A percentile compares a stretch with the other conserved stretches of the same genome.
These are phyloP conservation scores for Penicillium manginii DNA, from an alignment of 495 filamentous ascomycete genomes.

Conservation along the genomic window DNA sequence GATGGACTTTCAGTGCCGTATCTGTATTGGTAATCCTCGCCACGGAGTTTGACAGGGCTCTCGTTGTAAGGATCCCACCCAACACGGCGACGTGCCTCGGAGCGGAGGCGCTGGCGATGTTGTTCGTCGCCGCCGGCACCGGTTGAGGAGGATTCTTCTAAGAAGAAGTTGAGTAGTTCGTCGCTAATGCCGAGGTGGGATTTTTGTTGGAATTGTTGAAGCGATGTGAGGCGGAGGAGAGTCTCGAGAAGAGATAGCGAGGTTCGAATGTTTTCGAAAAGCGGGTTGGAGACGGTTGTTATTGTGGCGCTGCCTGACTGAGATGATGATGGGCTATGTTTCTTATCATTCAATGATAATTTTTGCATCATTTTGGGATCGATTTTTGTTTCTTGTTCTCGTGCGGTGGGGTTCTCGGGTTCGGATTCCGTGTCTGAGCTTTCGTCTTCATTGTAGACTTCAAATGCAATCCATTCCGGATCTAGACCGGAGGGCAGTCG, in stretches of 20 bases:
- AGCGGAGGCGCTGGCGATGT: constrained; percentile 68
- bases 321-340: constrained; percentile 31
- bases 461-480: constrained; percentile 93
- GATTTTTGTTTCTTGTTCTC: constrained; percentile 29
- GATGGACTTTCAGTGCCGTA: constrained; percentile 33
- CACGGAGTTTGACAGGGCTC: constrained; percentile 65
- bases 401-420: constrained; percentile 35
- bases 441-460: constrained; percentile 75
- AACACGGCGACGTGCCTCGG: constrained; percentile 74
- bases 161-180: constrained; percentile 91
- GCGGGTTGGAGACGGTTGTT: constrained; percentile 43
- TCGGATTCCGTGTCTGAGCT: constrained; percentile 64
- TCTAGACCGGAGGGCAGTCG: constrained; percentile 79
- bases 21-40: constrained; percentile 63
- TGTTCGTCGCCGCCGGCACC: constrained; percentile 74
- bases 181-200: constrained; percentile 94
- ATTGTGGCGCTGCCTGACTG: constrained; percentile 39
- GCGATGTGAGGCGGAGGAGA: constrained; percentile 83
- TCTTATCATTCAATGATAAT: constrained; percentile 38
- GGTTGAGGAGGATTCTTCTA: constrained; percentile 76
- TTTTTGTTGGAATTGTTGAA: constrained; percentile 97
- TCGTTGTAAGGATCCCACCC: constrained; percentile 89
- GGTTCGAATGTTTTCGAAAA: constrained; percentile 65
- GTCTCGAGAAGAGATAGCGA: constrained; percentile 94
- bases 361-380: constrained; percentile 48